A percentile compares a stretch with the other conserved stretches of the same genome.
phyloP scores from a whole-genome alignment of 345 rosid genomes.

The Isatis tinctoria region DNA sequence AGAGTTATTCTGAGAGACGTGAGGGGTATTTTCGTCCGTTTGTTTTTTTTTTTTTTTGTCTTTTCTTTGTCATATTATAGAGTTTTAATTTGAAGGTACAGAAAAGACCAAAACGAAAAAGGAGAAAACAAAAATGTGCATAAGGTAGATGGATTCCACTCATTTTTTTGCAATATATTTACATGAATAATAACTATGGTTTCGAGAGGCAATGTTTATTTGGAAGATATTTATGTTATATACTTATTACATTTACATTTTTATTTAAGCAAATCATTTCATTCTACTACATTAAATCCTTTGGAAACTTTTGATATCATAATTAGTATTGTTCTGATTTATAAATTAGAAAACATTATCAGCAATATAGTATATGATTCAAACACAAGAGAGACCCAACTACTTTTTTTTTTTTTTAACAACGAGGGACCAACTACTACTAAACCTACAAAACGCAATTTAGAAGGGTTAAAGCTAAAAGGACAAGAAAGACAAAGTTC shows the following conservation, averaged over 20 bases:
- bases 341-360: neutral
- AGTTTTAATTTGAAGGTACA: constrained; percentile 20
- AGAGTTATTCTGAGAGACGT: neutral
- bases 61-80: constrained; percentile 8
- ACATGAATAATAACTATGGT: neutral
- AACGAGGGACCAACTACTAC: no score
- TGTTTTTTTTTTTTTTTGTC: neutral
- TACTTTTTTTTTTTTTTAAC: no score
- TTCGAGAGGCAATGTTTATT: neutral
- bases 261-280: neutral
- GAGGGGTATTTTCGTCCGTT: constrained; percentile 26
- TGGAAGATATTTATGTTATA: neutral
- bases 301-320: neutral
- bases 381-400: no score
- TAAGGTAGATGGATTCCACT: constrained; percentile 22
- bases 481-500: constrained; percentile 19
- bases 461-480: neutral
- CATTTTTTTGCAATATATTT: constrained; percentile 7
- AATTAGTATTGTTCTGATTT: neutral
- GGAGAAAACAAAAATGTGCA: constrained; percentile 14
- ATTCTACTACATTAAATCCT: neutral
- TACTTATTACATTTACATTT: neutral
- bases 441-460: neutral
- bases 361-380: no score
- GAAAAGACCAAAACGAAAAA: neutral